Evolutionary conservation across 2,329 filamentous ascomycete species (phyloP).

Genomic region (Diaporthe australafricana): DNA sequence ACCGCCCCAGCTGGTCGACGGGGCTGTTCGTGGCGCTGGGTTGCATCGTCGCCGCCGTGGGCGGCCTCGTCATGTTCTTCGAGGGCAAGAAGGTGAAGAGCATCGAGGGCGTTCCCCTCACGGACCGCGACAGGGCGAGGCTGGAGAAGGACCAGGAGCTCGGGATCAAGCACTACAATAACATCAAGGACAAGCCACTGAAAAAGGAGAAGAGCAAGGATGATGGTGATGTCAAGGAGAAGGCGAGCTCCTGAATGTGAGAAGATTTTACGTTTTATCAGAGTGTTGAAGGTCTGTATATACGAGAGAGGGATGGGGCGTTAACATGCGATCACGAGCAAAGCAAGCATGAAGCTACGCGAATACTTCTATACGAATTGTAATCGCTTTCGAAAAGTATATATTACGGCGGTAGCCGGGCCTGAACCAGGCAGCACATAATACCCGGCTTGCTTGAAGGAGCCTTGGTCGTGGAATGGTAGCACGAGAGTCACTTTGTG

Average conservation of each 20-base stretch:
- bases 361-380: slow-evolving; percentile 20
- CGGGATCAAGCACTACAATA: slow-evolving; percentile 70
- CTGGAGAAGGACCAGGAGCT: slow-evolving; percentile 64
- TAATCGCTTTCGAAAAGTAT: slow-evolving; percentile 29
- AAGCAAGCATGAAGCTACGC: slow-evolving; percentile 10
- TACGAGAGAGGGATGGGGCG: neutral
- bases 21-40: slow-evolving; percentile 82
- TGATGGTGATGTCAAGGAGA: slow-evolving; percentile 33
- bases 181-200: slow-evolving; percentile 63
- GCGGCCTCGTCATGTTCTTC: slow-evolving; percentile 76
- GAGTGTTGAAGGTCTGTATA: neutral
- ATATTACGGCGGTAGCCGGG: slow-evolving; percentile 14
- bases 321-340: neutral
- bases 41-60: slow-evolving; percentile 75
- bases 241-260: neutral
- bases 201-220: slow-evolving; percentile 53
- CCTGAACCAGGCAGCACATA: slow-evolving; percentile 13
- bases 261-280: too few species aligned
- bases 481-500: too few species aligned
- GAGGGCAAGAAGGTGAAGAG: slow-evolving; percentile 80
- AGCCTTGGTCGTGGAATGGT: neutral
- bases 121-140: slow-evolving; percentile 63
- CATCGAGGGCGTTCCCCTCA: slow-evolving; percentile 77
- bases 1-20: slow-evolving; percentile 83
- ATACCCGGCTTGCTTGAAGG: neutral